Conservation (phyloP, 2,329 filamentous ascomycete species). For the Ramularia collo-cygni region DNA sequence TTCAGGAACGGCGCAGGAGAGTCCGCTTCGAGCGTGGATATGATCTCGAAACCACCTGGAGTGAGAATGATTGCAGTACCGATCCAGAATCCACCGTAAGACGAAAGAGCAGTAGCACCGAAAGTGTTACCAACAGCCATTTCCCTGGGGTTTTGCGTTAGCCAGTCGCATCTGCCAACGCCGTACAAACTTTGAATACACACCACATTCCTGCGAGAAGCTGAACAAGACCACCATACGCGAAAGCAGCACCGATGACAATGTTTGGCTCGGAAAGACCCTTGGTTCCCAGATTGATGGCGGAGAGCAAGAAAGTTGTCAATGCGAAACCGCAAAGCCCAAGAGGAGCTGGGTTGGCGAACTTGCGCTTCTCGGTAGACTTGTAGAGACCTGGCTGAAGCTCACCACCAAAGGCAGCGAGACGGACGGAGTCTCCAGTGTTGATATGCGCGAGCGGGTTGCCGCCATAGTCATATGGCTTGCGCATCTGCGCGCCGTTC, state of each 20-base stretch:
- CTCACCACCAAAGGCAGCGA: slow-evolving; percentile 46
- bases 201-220: slow-evolving; percentile 50
- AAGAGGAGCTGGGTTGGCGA: slow-evolving; percentile 55
- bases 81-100: slow-evolving; percentile 58
- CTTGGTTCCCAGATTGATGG: slow-evolving; percentile 43
- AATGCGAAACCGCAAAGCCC: slow-evolving; percentile 58
- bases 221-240: slow-evolving; percentile 46
- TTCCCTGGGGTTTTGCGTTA: slow-evolving; percentile 33
- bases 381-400: slow-evolving; percentile 47
- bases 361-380: slow-evolving; percentile 34
- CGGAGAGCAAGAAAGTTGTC: slow-evolving; percentile 55
- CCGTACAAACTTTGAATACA: too few relatives aligned
- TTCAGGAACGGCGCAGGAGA: slow-evolving; percentile 41
- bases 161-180: too few relatives aligned
- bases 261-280: slow-evolving; percentile 39
- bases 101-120: slow-evolving; percentile 54
- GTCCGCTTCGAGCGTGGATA: slow-evolving; percentile 35
- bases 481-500: slow-evolving; percentile 31
- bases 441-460: slow-evolving; percentile 46
- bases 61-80: slow-evolving; percentile 53
- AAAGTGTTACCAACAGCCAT: slow-evolving; percentile 57
- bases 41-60: slow-evolving; percentile 47
- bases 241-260: slow-evolving; percentile 44
- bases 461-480: slow-evolving; percentile 45
- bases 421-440: slow-evolving; percentile 43